Evolutionary conservation across 805 yeast species (phyloP).

Genomic region (Starmerella powellii): DNA sequence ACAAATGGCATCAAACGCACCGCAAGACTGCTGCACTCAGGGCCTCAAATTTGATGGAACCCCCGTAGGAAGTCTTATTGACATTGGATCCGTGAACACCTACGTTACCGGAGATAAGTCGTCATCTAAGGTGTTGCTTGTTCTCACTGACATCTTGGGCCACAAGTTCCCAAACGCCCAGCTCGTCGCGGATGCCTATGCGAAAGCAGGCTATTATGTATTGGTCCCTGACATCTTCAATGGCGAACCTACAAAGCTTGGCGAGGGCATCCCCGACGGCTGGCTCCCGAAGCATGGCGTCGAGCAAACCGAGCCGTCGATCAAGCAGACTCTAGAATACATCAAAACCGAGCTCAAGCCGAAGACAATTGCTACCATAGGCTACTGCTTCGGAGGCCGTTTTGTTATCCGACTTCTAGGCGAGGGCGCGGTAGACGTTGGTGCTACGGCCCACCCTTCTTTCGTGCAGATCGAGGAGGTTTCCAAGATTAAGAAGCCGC

Average conservation of each 20-base stretch:
- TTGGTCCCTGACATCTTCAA: slow-evolving; percentile 65
- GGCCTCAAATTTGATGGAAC: slow-evolving; percentile 27
- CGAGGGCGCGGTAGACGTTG: slow-evolving; percentile 36
- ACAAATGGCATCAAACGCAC: slow-evolving; percentile 29
- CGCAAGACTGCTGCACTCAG: slow-evolving; percentile 27
- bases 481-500: slow-evolving; percentile 46
- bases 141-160: slow-evolving; percentile 60
- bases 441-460: slow-evolving; percentile 79
- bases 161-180: slow-evolving; percentile 42
- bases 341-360: slow-evolving; percentile 38
- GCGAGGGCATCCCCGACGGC: slow-evolving; percentile 18
- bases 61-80: slow-evolving; percentile 21
- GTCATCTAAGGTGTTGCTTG: slow-evolving; percentile 41
- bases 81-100: slow-evolving; percentile 31
- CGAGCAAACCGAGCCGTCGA: slow-evolving; percentile 39
- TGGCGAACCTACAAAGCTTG: slow-evolving; percentile 38
- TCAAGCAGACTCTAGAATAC: slow-evolving; percentile 36
- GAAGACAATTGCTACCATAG: slow-evolving; percentile 38
- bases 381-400: slow-evolving; percentile 82
- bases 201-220: slow-evolving; percentile 50
- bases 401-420: slow-evolving; percentile 44
- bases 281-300: slow-evolving; percentile 49
- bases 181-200: slow-evolving; percentile 41
- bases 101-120: slow-evolving; percentile 39
- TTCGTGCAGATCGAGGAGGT: slow-evolving; percentile 55